Evolutionary conservation across 768 basidiomycete genomes (phyloP), one percentile per base, ranked within the genome.

Genomic region (Termitomyces bulborhizus): DNA sequence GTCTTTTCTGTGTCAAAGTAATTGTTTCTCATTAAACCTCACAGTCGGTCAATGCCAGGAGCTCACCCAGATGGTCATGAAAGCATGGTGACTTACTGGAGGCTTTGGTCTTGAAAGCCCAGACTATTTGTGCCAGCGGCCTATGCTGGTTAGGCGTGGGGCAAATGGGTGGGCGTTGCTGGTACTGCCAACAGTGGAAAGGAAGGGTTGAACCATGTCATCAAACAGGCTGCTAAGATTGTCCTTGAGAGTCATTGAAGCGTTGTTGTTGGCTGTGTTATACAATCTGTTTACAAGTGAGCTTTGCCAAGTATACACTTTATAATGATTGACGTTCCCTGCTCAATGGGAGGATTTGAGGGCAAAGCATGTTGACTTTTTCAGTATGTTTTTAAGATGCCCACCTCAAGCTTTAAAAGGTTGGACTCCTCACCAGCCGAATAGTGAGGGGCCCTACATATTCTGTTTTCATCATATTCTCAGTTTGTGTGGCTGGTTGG

Each of bases 41-140:
- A n/a, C n/a, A n/a, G n/a, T n/a, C n/a, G n/a, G n/a, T n/a, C 49
- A 0, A 81, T 88, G 82, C 68, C 86, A 8, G 79, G 79, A 3
- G 77, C 88, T 0, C 80, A 89, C 60, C 86, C 86, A 0, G 58
- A 63, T 0, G 86, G 86, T 0, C 65, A 78, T 43, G 85, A 84
- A 2, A 73, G 78, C 6, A 68, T n/a, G n/a, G n/a, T n/a, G n/a
- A n/a, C n/a, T 65, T 31, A 70, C 66, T 76, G 46, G n/a, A n/a
- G n/a, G n/a, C 76, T 89, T 0, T 11, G 84, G 85, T 0, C 86
- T 89, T 59, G 85, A n/a, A n/a, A n/a, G 85, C 0, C 85, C 85
- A 3, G 69, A 76, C 34, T 70, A 71, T 54, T 84, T 85, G 0
- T 83, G 88, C 61, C 84, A 82, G 59, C 63, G n/a, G n/a, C 86